Evolutionary conservation across 768 basidiomycete species (phyloP), one percentile per base, ranked within the genome.

Genomic region (Tephrocybe rancida): DNA sequence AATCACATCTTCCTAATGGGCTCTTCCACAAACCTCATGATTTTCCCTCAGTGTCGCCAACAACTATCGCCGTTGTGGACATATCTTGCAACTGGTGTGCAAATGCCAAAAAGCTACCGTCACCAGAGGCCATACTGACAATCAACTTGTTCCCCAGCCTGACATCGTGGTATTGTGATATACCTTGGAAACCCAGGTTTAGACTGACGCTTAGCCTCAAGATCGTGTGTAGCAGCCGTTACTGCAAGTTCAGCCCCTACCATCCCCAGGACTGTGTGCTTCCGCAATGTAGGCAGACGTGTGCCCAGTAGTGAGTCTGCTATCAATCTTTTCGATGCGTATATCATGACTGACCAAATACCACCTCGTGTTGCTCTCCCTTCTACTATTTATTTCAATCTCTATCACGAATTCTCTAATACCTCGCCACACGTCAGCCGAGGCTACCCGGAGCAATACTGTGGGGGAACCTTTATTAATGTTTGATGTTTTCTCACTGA

Each of bases 161-260:
- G 35, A 37, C 14, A 37, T 16, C 5, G 35, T 37, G 5, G 35
- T 37, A 37, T 16, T 9, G 29, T 30, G 7, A 30, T 30, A 30
- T 30, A n/a, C 29, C 29, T 30, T 30, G 13, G 5, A 30, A 13
- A 30, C 7, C 29, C 7, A 30, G 5, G 29, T 8, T 37, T 16
- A 16, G 5, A 37, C 27, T 46, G 30, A 46, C 6, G 10, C 22
- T 14, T 11, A 18, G 32, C 14, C 35, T 32, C n/a, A 30, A 54
- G 52, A 46, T 54, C n/a, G n/a, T 16, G n/a, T 54, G 52, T 30
- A 21, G 2, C 8, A 71, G 66, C 52, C 56, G 58, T 21, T 70
- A 69, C 44, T 86, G 85, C 68, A 56, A 50, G 39, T 83, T 85
- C 61, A 85, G 83, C 44, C 75, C 82, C 0, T 70, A 67, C 48